Percentiles rank a stretch among this genome's conserved stretches.
Conservation (phyloP, 495 filamentous ascomycete genomes). For the Corynascus novoguineensis region DNA sequence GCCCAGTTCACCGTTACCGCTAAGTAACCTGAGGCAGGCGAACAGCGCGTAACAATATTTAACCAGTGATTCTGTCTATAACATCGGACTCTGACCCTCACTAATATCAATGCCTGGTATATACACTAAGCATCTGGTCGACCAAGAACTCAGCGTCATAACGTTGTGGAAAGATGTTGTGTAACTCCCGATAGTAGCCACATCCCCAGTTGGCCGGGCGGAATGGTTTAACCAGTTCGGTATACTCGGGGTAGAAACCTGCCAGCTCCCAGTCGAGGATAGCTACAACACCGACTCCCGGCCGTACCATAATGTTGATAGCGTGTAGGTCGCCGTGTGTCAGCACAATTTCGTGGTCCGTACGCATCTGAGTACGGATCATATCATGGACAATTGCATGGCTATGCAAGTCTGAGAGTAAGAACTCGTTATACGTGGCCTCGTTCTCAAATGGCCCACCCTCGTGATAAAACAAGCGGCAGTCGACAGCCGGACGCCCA, state of each 20-base stretch:
- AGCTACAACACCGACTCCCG: neutral
- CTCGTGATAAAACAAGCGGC: neutral
- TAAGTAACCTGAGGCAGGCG: too few relatives aligned
- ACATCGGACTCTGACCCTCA: too few relatives aligned
- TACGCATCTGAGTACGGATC: too few relatives aligned
- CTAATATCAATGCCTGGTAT: neutral
- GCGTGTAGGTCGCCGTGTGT: constrained; percentile 1
- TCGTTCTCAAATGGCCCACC: neutral
- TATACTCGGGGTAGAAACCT: neutral
- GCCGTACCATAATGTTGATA: neutral
- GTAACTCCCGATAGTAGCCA: neutral
- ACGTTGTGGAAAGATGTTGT: constrained; percentile 2
- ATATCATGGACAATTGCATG: neutral
- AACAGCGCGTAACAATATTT: too few relatives aligned
- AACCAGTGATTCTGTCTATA: too few relatives aligned
- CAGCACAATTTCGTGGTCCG: constrained; percentile 4
- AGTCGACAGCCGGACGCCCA: neutral
- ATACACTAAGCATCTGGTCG: neutral
- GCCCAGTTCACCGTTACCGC: too few relatives aligned
- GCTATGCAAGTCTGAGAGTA: neutral
- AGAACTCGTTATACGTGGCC: constrained; percentile 1
- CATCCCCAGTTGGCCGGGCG: too few relatives aligned
- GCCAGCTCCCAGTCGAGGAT: neutral
- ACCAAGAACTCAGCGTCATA: constrained; percentile 3
- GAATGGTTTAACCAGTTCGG: neutral